A percentile compares a stretch with the other conserved stretches of the same genome.
phyloP scores from a whole-genome alignment of 2,329 filamentous ascomycete species.

The Aspergillus intermedius region DNA sequence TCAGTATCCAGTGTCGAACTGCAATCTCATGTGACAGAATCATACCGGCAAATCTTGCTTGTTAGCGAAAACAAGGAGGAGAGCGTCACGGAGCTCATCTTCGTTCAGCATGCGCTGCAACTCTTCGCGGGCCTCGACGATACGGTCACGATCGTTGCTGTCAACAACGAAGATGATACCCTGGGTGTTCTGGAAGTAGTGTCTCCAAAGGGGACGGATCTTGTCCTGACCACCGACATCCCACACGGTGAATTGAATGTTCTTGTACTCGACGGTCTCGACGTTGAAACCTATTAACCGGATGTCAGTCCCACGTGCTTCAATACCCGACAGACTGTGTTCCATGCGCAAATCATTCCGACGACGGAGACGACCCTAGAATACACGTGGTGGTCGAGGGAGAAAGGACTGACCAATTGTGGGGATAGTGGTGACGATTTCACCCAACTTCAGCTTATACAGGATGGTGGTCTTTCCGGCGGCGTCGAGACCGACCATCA shows the following conservation, averaged over 20 bases:
- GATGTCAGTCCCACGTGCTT: too few species aligned
- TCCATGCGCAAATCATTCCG: not conserved
- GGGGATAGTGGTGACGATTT: constrained; percentile 98
- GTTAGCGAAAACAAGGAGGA: constrained; percentile 97
- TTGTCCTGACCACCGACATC: constrained; percentile 99
- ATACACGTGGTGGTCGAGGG: not conserved
- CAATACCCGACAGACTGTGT: not conserved
- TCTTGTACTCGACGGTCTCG: constrained; percentile 99
- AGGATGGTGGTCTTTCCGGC: constrained; percentile 99
- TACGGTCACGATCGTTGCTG: constrained; percentile 96
- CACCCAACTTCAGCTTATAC: constrained; percentile 98
- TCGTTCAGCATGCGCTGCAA: constrained; percentile 98
- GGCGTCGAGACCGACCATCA: constrained; percentile 99
- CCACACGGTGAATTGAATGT: constrained; percentile 99
- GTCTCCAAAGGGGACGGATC: constrained; percentile 98
- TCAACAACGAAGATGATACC: constrained; percentile 99
- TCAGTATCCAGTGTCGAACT: constrained; percentile 17
- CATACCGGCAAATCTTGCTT: constrained; percentile 98
- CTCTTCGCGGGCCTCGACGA: constrained; percentile 94
- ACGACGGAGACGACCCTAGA: not conserved
- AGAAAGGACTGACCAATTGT: constrained; percentile 70
- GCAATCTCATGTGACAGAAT: not conserved
- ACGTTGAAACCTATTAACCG: constrained; percentile 80
- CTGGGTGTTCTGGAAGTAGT: constrained; percentile 99
- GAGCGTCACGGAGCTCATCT: constrained; percentile 94